Percentiles rank a stretch among this genome's conserved stretches.
phyloP scores from a whole-genome alignment of 2,329 filamentous ascomycete genomes.

The Ascochyta rabiei region DNA sequence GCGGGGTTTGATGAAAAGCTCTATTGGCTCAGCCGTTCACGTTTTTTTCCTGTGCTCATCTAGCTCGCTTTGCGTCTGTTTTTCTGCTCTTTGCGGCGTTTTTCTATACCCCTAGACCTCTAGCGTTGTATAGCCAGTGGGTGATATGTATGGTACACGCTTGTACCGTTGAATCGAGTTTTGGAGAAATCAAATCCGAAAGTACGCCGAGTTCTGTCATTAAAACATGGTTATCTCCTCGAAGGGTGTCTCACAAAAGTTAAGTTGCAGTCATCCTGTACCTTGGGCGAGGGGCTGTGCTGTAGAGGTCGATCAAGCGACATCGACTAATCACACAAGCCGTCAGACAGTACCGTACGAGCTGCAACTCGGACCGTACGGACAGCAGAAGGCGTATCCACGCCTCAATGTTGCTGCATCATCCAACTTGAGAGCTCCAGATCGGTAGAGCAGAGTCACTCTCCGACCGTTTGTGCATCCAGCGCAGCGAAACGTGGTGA shows the following conservation, averaged over 20 bases:
- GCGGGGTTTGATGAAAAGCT: too few relatives aligned
- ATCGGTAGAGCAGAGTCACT: not conserved
- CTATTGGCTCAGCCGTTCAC: too few relatives aligned
- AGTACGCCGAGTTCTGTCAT: too few relatives aligned
- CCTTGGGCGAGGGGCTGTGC: too few relatives aligned
- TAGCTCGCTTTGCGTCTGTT: not conserved
- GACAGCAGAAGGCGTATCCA: not conserved
- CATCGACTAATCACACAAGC: not conserved
- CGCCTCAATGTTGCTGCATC: not conserved
- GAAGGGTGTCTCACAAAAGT: not conserved
- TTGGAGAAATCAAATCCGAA: too few relatives aligned
- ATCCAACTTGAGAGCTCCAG: not conserved
- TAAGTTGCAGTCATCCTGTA: not conserved
- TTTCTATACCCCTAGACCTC: not conserved
- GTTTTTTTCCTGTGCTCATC: not conserved
- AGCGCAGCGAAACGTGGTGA: not conserved
- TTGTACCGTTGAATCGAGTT: too few relatives aligned
- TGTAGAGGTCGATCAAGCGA: not conserved
- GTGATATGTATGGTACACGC: too few relatives aligned
- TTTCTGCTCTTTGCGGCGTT: not conserved
- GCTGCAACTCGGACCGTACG: conserved; percentile 1
- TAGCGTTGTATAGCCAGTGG: too few relatives aligned
- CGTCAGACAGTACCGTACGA: not conserved
- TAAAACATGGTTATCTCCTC: too few relatives aligned
- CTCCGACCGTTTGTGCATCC: not conserved